phyloP scores from a whole-genome alignment of 2,329 filamentous ascomycete species.

The Aspergillus thermomutatus region DNA sequence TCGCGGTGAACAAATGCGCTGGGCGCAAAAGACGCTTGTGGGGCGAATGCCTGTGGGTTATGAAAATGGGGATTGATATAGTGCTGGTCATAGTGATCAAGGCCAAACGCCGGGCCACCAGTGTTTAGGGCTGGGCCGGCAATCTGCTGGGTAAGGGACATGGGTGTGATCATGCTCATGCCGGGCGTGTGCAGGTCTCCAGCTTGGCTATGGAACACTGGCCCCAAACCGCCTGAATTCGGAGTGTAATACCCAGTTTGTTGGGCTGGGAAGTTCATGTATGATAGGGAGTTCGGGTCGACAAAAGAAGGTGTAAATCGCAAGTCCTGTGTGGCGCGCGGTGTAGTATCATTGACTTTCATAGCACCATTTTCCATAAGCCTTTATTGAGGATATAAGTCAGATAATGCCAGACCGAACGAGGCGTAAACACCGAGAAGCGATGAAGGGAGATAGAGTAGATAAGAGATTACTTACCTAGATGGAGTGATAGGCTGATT shows the following conservation, averaged over 20 bases:
- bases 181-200: constrained; percentile 84
- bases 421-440: neutral
- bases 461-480: constrained; percentile 18
- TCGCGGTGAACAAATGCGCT: constrained; percentile 78
- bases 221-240: constrained; percentile 72
- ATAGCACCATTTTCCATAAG: constrained; percentile 48
- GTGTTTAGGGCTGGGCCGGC: constrained; percentile 55
- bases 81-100: constrained; percentile 64
- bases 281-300: constrained; percentile 79
- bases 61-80: constrained; percentile 58
- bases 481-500: constrained; percentile 19
- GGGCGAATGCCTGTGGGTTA: constrained; percentile 69
- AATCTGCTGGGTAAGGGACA: constrained; percentile 71
- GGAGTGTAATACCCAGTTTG: constrained; percentile 83
- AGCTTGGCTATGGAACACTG: constrained; percentile 76
- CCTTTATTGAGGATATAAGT: constrained; percentile 28
- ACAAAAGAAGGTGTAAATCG: constrained; percentile 84
- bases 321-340: constrained; percentile 78
- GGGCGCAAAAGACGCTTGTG: constrained; percentile 64
- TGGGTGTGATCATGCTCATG: constrained; percentile 72
- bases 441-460: neutral
- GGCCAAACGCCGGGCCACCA: constrained; percentile 60
- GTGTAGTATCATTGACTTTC: constrained; percentile 80
- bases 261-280: constrained; percentile 74
- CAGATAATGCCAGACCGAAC: constrained; percentile 4